These are phyloP conservation scores for Hydnum rufescens DNA, from an alignment of 768 basidiomycete genomes.

Conservation along the genomic window DNA sequence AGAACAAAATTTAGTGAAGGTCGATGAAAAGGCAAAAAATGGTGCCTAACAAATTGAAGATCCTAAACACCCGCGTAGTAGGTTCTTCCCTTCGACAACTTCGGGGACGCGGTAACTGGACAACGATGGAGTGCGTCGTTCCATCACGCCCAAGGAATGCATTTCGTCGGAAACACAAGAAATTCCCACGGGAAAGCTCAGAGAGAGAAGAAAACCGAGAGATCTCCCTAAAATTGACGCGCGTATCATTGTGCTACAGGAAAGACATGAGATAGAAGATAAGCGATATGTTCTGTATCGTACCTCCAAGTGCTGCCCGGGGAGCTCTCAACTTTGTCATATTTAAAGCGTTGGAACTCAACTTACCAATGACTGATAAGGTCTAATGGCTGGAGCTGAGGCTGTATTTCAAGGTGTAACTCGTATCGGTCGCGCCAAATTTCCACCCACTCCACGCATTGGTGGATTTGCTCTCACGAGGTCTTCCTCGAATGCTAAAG, in stretches of 20 bases:
- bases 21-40: conserved; percentile 4
- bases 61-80: conserved; percentile 81
- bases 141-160: conserved; percentile 82
- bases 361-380: conserved; percentile 78
- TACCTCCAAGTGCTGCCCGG: conserved; percentile 97
- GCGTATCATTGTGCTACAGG: conserved; percentile 76
- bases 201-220: conserved; percentile 79
- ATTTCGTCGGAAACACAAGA: conserved; percentile 75
- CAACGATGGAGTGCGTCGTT: conserved; percentile 71
- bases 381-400: conserved; percentile 69
- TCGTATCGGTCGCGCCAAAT: conserved; percentile 88
- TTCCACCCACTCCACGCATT: conserved; percentile 80
- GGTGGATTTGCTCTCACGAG: conserved; percentile 63
- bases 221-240: conserved; percentile 77
- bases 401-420: conserved; percentile 56
- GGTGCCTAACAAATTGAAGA: conserved; percentile 52
- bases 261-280: conserved; percentile 4
- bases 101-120: conserved; percentile 70
- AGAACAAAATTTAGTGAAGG: not conserved
- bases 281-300: conserved; percentile 8
- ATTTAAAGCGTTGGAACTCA: conserved; percentile 94
- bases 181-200: conserved; percentile 74
- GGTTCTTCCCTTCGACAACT: conserved; percentile 84
- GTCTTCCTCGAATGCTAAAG: conserved; percentile 84
- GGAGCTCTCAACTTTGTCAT: conserved; percentile 95